Base-by-base conservation (phyloP, 768 basidiomycete genomes). In the Mycena pura region DNA sequence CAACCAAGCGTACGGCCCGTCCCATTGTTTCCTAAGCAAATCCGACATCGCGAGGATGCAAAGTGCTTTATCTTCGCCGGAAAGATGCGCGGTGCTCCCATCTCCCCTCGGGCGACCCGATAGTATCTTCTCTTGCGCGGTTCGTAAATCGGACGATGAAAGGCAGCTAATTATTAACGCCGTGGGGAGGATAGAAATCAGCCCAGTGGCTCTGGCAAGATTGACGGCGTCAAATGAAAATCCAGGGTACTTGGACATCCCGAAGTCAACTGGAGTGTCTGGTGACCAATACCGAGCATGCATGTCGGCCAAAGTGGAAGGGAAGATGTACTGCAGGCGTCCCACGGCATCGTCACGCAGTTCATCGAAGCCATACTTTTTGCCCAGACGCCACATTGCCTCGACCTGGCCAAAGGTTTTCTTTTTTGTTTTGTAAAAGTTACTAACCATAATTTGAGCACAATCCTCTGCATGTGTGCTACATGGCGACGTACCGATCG, bases 21-120 rank as follows among this genome's bases (percentile, higher is more conserved):
- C n/a, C n/a, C n/a, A n/a, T n/a, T n/a, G n/a, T n/a, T n/a, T n/a
- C n/a, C n/a, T n/a, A n/a, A n/a, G n/a, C n/a, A n/a, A n/a, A n/a
- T n/a, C n/a, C n/a, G n/a, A n/a, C n/a, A n/a, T n/a, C n/a, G 51
- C 51, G 7, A 53, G 51, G 17, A 53, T 43, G 19, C 51, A 53
- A 15, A 55, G 53, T 3, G 21, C 7, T 27, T 36, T 44, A 25
- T 55, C 53, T 6, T 29, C 53, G 1, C 14, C 15, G 10, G 51
- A 53, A 7, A 53, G 39, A 3, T 24, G 39, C 9, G 21, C 19
- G 4, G 11, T 7, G 2, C 8, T 10, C 3, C 51, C 40, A 7
- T 27, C 17, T 3, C 6, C 24, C 3, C 40, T 15, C 5, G 13
- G 40, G 9, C 44, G 14, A 4, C 44, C 32, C 7, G 11, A 22